Evolutionary conservation across 305 asterid species (phyloP).

Genomic region (Fraxinus sp.): DNA sequence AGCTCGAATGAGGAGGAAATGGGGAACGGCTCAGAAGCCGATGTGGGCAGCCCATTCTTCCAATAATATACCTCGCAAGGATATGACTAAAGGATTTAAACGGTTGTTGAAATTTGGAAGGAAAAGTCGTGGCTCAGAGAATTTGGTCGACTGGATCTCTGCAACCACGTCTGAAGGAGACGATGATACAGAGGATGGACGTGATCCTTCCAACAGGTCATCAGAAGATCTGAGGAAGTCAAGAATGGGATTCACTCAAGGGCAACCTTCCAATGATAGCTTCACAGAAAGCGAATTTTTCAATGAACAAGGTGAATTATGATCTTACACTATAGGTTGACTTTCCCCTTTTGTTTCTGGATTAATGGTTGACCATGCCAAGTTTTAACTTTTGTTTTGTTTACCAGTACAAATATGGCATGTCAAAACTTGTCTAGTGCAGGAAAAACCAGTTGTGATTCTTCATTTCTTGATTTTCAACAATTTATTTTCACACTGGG

Average conservation of each 20-base stretch:
- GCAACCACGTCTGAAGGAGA: constrained; percentile 63
- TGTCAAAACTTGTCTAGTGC: not conserved
- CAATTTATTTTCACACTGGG: not conserved
- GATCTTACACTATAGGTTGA: not conserved
- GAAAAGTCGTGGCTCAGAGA: constrained; percentile 51
- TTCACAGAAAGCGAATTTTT: constrained; percentile 59
- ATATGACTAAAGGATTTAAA: constrained; percentile 50
- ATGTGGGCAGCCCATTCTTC: constrained; percentile 37
- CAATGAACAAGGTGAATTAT: constrained; percentile 64
- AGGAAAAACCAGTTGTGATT: not conserved
- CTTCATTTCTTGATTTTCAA: not conserved
- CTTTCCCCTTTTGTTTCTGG: constrained; percentile 8
- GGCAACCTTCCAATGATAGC: constrained; percentile 68
- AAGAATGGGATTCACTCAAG: constrained; percentile 71
- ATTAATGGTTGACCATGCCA: not conserved
- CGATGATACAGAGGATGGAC: constrained; percentile 59
- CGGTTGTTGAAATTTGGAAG: constrained; percentile 49
- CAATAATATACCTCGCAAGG: constrained; percentile 42
- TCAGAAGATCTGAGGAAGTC: constrained; percentile 59
- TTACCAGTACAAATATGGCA: not conserved
- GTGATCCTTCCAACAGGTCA: constrained; percentile 49
- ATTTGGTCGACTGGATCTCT: constrained; percentile 49
- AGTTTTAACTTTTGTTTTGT: constrained; percentile 11
- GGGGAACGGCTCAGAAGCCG: constrained; percentile 79
- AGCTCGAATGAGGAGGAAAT: constrained; percentile 83